These are phyloP conservation scores for Colletotrichum lini DNA, from an alignment of 2,329 filamentous ascomycete species.

Conservation along the genomic window DNA sequence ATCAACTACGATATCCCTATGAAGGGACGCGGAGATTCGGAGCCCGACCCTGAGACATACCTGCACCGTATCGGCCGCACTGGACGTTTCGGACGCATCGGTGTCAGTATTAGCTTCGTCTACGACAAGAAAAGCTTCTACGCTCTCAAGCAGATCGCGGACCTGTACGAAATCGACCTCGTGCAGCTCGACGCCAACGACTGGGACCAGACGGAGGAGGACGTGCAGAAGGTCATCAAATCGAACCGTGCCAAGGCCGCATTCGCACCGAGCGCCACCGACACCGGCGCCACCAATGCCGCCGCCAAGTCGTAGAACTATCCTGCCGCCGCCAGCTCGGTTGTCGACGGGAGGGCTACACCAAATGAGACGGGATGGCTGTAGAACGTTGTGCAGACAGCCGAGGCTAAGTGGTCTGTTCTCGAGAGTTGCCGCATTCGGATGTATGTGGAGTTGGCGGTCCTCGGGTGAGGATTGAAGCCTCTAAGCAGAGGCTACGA, in stretches of 20 bases:
- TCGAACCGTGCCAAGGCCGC: slow-evolving; percentile 72
- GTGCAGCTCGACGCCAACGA: slow-evolving; percentile 86
- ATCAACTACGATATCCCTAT: slow-evolving; percentile 95
- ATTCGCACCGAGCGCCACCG: slow-evolving; percentile 64
- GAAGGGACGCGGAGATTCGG: slow-evolving; percentile 81
- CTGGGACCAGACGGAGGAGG: slow-evolving; percentile 90
- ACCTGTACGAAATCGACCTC: slow-evolving; percentile 85
- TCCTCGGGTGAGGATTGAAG: slow-evolving; percentile 12
- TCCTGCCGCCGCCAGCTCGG: slow-evolving; percentile 1
- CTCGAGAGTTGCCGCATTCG: slow-evolving; percentile 20
- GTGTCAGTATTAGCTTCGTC: slow-evolving; percentile 95
- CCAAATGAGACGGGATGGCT: slow-evolving; percentile 5
- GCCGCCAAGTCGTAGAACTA: slow-evolving; percentile 32
- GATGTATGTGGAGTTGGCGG: slow-evolving; percentile 26
- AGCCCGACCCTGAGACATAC: slow-evolving; percentile 95
- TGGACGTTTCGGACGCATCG: slow-evolving; percentile 95
- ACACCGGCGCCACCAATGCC: slow-evolving; percentile 58
- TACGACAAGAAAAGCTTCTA: slow-evolving; percentile 87
- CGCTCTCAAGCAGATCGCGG: slow-evolving; percentile 84
- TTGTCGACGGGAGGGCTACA: neutral
- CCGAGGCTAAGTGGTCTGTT: slow-evolving; percentile 1
- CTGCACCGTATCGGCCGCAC: slow-evolving; percentile 98
- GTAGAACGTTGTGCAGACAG: slow-evolving; percentile 5
- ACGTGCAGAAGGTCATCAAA: slow-evolving; percentile 87
- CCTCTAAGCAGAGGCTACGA: slow-evolving; percentile 30